phyloP scores from a whole-genome alignment of 2,329 filamentous ascomycete genomes.

The Boeremia exigua region DNA sequence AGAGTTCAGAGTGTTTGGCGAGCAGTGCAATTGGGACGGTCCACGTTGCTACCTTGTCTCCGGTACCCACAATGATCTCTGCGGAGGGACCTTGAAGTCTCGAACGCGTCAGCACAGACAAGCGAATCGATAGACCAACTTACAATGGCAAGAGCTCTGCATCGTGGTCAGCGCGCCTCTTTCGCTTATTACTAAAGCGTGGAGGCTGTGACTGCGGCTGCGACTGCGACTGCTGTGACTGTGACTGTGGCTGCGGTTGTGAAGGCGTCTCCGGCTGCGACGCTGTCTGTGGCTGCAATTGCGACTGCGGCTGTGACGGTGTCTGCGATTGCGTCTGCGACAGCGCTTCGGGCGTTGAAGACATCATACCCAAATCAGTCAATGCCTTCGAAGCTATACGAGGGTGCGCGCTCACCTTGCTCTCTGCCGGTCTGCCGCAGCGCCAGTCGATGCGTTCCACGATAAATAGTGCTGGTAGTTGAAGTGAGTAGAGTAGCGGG shows the following conservation, averaged over 20 bases:
- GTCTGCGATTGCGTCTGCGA: background rate
- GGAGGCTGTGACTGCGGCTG: background rate
- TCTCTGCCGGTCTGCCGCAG: background rate
- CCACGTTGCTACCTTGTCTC: background rate
- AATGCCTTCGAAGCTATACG: background rate
- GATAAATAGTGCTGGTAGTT: too few relatives aligned
- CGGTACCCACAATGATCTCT: background rate
- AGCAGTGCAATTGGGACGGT: slow-evolving; percentile 5
- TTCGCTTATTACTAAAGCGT: background rate
- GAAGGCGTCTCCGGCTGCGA: background rate
- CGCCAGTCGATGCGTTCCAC: too few relatives aligned
- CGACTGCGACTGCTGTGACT: background rate
- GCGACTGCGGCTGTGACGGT: background rate
- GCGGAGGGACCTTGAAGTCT: background rate
- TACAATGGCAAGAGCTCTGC: background rate
- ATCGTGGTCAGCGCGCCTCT: background rate
- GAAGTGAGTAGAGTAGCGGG: background rate
- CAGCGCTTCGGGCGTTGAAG: background rate
- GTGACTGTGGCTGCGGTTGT: background rate
- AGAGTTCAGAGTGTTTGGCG: background rate
- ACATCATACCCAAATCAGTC: background rate
- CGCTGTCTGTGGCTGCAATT: background rate
- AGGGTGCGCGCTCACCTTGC: background rate
- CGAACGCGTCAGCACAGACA: background rate
- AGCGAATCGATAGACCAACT: background rate